Conservation (phyloP, 805 yeast species). For the Metschnikowia anglica region DNA sequence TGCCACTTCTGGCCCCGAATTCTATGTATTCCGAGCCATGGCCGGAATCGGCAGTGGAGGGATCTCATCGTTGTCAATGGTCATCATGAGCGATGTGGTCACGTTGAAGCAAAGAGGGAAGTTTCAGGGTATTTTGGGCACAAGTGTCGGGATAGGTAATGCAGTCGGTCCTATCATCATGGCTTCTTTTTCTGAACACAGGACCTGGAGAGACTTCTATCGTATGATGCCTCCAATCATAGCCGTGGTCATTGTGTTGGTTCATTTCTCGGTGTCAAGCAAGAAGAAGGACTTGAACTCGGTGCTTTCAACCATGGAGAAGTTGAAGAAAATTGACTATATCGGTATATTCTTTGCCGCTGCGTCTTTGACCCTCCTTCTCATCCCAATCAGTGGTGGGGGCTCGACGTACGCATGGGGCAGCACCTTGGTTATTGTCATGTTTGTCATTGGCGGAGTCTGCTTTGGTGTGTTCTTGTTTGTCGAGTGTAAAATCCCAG, state of each 20-base stretch:
- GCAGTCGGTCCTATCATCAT: slow-evolving; percentile 57
- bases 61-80: slow-evolving; percentile 48
- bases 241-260: slow-evolving; percentile 29
- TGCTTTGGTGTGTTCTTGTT: slow-evolving; percentile 43
- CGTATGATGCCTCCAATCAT: slow-evolving; percentile 47
- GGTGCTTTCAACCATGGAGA: slow-evolving; percentile 33
- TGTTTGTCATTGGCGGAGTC: slow-evolving; percentile 36
- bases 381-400: slow-evolving; percentile 62
- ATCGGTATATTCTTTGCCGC: slow-evolving; percentile 50
- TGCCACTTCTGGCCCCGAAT: slow-evolving; percentile 43
- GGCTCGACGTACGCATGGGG: slow-evolving; percentile 60
- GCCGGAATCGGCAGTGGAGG: slow-evolving; percentile 65
- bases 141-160: slow-evolving; percentile 51
- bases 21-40: slow-evolving; percentile 50
- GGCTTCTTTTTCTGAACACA: slow-evolving; percentile 45
- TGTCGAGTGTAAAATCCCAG: slow-evolving; percentile 50
- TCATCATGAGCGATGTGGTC: slow-evolving; percentile 55
- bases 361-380: slow-evolving; percentile 47
- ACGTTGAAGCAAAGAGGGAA: slow-evolving; percentile 53
- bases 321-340: slow-evolving; percentile 50
- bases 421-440: slow-evolving; percentile 35
- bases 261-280: slow-evolving; percentile 37
- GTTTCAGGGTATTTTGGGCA: slow-evolving; percentile 54
- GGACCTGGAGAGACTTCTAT: slow-evolving; percentile 56
- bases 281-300: slow-evolving; percentile 24